Base-by-base conservation (phyloP, 805 yeast genomes). In the Cyberlindnera maclurae region DNA sequence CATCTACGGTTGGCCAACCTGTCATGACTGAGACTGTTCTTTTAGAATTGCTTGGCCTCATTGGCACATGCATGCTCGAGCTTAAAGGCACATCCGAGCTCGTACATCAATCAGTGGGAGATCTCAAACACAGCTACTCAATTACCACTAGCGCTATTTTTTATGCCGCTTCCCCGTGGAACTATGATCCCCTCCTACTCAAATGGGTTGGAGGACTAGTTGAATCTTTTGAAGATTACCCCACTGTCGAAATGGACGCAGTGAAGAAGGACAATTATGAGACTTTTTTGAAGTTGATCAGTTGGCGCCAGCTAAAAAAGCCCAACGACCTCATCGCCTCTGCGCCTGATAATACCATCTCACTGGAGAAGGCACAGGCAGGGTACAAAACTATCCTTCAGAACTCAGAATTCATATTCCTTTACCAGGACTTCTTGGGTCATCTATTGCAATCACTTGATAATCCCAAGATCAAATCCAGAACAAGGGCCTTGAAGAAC, bases 401-500 rank as follows among this genome's bases (percentile, higher is more conserved):
- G 3, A 15, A 41, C 5, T 36, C 50, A 3, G 39, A 38, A 2
- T 55, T 55, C 30, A 39, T 54, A 29, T 42, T 40, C 1, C 43
- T 68, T 3, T 79, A 79, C 49, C 81, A 79, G 15, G 64, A 63
- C 2, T 76, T 80, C 38, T 45, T 83, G 36, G 59, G 59, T 17
- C 58, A 77, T 12, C 57, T 83, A 3, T 48, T 81, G 18, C 59
- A 64, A 3, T 60, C 74, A 1, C 54, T 79, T 20, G 71, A 66
- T 22, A 70, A 72, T 45, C 59, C 70, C 2, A 73, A 72, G 42
- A 65, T 71, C 27, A 75, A 71, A 41, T 57, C 79, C 1, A 67
- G 79, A 50, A 67, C 83, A 0, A 73, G 78, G 36, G 87, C 93
- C 0, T 67, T 87, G 12, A 80, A 77, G 43, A 71, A 77, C 31